Conservation (phyloP, 306 rosid species). For the Cucumis cinereus region DNA sequence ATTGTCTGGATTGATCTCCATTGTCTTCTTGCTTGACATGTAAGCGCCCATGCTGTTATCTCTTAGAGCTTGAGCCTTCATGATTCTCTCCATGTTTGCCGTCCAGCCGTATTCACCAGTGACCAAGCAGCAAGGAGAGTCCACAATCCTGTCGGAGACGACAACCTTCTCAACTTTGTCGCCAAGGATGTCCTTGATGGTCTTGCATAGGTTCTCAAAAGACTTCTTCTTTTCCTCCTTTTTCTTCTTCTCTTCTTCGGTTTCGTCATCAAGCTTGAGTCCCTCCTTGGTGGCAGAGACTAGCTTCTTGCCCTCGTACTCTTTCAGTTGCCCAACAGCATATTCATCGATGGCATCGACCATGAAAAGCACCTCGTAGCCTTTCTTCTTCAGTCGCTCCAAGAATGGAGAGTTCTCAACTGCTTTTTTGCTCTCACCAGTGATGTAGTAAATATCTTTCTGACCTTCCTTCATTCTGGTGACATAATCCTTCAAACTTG, state of each 20-base stretch:
- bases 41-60: constrained; percentile 54
- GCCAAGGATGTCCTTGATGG: constrained; percentile 46
- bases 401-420: constrained; percentile 64
- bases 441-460: constrained; percentile 55
- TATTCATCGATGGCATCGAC: constrained; percentile 66
- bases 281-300: constrained; percentile 70
- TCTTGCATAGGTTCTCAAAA: constrained; percentile 47
- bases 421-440: constrained; percentile 63
- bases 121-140: constrained; percentile 65
- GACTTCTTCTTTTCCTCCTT: constrained; percentile 57
- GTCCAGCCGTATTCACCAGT: constrained; percentile 70
- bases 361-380: constrained; percentile 59
- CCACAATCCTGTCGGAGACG: constrained; percentile 53
- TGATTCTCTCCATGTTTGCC: constrained; percentile 65
- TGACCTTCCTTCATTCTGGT: constrained; percentile 67
- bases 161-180: constrained; percentile 57
- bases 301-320: constrained; percentile 55
- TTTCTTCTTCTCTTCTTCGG: constrained; percentile 46
- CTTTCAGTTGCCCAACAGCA: constrained; percentile 52
- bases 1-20: constrained; percentile 66
- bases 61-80: constrained; percentile 66
- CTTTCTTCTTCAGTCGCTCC: constrained; percentile 57
- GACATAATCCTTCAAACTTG: constrained; percentile 60
- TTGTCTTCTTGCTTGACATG: constrained; percentile 70
- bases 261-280: constrained; percentile 45